phyloP scores from a whole-genome alignment of 2,329 filamentous ascomycete genomes.

The Colletotrichum ledebouriae region DNA sequence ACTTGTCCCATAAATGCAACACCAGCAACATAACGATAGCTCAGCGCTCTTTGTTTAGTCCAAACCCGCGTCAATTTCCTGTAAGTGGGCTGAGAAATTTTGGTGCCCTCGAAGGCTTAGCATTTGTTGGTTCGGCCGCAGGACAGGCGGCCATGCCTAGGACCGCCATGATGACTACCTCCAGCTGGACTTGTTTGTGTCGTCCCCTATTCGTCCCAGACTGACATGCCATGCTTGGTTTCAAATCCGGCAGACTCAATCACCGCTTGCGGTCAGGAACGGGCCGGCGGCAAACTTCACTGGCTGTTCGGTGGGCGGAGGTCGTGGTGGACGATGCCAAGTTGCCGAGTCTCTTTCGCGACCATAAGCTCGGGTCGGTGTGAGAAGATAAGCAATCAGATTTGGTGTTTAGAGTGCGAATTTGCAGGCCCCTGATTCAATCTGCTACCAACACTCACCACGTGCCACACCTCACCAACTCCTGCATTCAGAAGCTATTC shows the following conservation, averaged over 20 bases:
- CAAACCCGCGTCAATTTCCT: no score
- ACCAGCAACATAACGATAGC: no score
- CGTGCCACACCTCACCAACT: neutral
- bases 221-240: neutral
- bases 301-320: conserved; percentile 1
- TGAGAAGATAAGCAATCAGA: no score
- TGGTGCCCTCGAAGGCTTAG: no score
- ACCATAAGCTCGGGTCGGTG: neutral
- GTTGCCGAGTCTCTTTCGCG: conserved; percentile 3
- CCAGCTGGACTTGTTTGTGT: neutral
- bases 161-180: neutral
- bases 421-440: neutral
- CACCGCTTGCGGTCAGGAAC: neutral
- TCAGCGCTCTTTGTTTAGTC: no score
- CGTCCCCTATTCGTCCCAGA: no score
- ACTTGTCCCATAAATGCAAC: no score
- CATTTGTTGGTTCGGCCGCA: neutral
- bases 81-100: no score
- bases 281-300: neutral
- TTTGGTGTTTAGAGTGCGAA: neutral
- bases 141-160: neutral
- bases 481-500: neutral
- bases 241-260: neutral
- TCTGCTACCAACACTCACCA: neutral
- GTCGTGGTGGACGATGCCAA: neutral